phyloP scores from a whole-genome alignment of 2,329 filamentous ascomycete genomes.

The Laburnicola sp. region DNA sequence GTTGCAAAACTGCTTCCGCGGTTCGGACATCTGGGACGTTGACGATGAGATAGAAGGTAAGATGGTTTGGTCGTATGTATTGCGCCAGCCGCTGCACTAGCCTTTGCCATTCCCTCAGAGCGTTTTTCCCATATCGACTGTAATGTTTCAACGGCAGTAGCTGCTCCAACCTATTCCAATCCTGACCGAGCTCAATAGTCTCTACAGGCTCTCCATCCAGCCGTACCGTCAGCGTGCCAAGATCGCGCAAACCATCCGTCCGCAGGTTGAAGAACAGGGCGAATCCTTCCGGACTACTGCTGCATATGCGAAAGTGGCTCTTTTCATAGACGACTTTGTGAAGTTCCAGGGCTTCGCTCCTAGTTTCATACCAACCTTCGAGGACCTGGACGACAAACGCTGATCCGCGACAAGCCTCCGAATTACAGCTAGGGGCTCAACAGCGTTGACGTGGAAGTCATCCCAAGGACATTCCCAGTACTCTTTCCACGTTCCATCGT shows the following conservation, averaged over 20 bases:
- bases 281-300: slow-evolving; percentile 8
- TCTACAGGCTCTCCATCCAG: slow-evolving; percentile 10
- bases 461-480: slow-evolving; percentile 5
- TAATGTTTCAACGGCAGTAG: slow-evolving; percentile 2
- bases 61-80: not conserved
- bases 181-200: not conserved
- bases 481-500: slow-evolving; percentile 7
- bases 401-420: not conserved
- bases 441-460: not conserved
- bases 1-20: slow-evolving; percentile 3
- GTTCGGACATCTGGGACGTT: not conserved
- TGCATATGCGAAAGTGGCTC: slow-evolving; percentile 3
- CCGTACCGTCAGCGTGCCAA: slow-evolving; percentile 7
- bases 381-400: not conserved
- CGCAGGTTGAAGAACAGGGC: slow-evolving; percentile 2
- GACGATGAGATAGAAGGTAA: slow-evolving; percentile 8
- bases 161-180: slow-evolving; percentile 5
- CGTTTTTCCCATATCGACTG: slow-evolving; percentile 8
- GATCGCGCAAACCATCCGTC: not conserved
- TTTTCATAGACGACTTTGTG: not conserved
- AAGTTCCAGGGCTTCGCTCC: not conserved
- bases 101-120: slow-evolving; percentile 3
- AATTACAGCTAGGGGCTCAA: too few species aligned
- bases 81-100: slow-evolving; percentile 4
- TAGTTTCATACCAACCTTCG: not conserved